Conservation (phyloP, 1,139 yeast species). For the Keqinozyma sinolaborantium region DNA sequence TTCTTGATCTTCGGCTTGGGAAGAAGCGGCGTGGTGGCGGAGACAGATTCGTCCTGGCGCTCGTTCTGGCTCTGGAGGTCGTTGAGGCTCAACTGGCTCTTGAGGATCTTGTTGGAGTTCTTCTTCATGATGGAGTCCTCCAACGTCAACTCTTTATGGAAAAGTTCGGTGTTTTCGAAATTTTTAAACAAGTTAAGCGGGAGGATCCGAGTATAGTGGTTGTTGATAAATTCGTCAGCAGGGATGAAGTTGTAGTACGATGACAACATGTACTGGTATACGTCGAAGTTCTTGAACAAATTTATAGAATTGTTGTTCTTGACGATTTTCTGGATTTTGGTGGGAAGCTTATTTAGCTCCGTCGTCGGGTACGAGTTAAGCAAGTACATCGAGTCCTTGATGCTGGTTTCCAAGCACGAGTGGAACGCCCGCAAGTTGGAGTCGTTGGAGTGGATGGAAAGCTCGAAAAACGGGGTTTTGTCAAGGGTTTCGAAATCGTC, state of each 20-base stretch:
- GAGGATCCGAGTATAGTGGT: constrained; percentile 36
- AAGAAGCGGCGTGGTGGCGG: constrained; percentile 1
- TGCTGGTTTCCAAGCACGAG: constrained; percentile 24
- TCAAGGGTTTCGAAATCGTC: constrained; percentile 17
- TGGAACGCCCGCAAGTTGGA: constrained; percentile 34
- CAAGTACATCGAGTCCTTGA: constrained; percentile 23
- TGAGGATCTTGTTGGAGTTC: constrained; percentile 30
- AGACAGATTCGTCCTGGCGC: constrained; percentile 1
- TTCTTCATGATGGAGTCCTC: constrained; percentile 28
- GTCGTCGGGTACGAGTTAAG: constrained; percentile 19
- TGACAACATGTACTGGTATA: constrained; percentile 39
- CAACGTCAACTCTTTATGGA: constrained; percentile 24
- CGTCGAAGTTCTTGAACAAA: constrained; percentile 31
- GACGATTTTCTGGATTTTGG: constrained; percentile 34
- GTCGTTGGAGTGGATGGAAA: constrained; percentile 38
- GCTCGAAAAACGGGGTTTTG: constrained; percentile 33
- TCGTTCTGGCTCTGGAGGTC: constrained; percentile 15
- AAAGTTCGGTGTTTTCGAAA: constrained; percentile 32
- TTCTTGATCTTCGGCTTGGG: constrained; percentile 8
- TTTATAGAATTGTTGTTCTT: constrained; percentile 28
- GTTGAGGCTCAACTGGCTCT: constrained; percentile 32
- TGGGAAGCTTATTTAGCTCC: constrained; percentile 29
- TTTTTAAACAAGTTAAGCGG: constrained; percentile 38
- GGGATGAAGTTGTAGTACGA: constrained; percentile 41
- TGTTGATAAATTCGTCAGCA: constrained; percentile 21